phyloP scores from a whole-genome alignment of 2,329 filamentous ascomycete species.

The Allantophomopsis lycopodina region DNA sequence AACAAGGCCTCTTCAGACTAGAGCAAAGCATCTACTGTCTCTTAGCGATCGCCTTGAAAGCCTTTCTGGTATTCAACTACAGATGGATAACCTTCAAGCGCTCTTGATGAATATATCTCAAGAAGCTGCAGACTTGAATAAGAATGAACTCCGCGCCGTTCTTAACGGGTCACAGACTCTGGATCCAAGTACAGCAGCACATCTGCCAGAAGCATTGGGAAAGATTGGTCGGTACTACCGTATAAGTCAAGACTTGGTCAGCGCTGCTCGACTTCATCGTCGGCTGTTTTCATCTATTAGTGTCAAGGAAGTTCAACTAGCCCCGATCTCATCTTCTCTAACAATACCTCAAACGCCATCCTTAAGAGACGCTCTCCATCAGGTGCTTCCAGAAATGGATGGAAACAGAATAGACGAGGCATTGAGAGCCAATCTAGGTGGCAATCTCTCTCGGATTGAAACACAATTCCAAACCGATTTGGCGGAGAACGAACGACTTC shows the following conservation, averaged over 20 bases:
- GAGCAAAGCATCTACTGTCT: background rate
- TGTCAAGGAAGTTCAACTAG: background rate
- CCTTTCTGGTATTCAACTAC: background rate
- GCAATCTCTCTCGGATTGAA: background rate
- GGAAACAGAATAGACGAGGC: background rate
- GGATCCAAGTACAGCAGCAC: background rate
- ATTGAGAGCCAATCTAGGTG: background rate
- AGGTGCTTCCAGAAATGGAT: background rate
- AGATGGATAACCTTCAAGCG: background rate
- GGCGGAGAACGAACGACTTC: conserved; percentile 6
- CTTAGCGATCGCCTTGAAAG: background rate
- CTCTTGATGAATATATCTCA: background rate
- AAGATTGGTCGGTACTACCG: background rate
- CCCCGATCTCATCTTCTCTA: background rate
- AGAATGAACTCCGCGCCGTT: background rate
- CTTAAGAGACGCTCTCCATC: background rate
- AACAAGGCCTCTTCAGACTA: background rate
- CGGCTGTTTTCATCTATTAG: background rate
- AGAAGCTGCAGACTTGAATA: background rate
- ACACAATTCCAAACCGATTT: background rate
- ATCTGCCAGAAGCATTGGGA: conserved; percentile 1
- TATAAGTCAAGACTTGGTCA: background rate
- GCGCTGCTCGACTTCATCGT: background rate
- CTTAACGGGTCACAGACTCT: background rate
- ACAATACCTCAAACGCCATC: background rate